Conservation (phyloP, 306 rosid species). For the Vigna radiata region DNA sequence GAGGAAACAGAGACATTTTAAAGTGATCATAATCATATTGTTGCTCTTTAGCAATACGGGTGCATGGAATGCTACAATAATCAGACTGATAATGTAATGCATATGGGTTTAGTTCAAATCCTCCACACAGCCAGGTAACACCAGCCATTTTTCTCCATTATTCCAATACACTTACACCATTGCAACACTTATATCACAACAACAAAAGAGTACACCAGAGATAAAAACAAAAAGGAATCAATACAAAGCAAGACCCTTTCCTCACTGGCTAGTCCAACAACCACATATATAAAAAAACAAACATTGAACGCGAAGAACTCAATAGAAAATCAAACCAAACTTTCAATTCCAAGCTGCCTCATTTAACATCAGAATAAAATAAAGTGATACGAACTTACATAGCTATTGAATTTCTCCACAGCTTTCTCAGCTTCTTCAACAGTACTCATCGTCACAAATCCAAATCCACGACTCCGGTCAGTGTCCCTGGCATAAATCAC, state of each 20-base stretch:
- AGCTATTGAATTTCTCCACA: slow-evolving; percentile 67
- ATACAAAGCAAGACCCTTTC: background rate
- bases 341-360: background rate
- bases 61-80: background rate
- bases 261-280: background rate
- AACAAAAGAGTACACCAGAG: slow-evolving; percentile 7
- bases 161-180: background rate
- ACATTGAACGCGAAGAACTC: too few species aligned
- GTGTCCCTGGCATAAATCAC: slow-evolving; percentile 92
- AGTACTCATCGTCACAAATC: slow-evolving; percentile 90
- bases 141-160: background rate
- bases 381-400: slow-evolving; percentile 58
- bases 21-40: background rate
- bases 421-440: slow-evolving; percentile 93
- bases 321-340: background rate
- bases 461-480: slow-evolving; percentile 94
- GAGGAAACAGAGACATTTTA: too few species aligned
- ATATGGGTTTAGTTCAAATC: too few species aligned
- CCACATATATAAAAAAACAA: background rate
- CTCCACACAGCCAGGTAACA: background rate
- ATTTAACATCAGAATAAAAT: background rate
- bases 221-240: slow-evolving; percentile 18
- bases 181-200: background rate
- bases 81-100: background rate
- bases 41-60: background rate